These are phyloP conservation scores for Colletotrichum orbiculare DNA, from an alignment of 2,329 filamentous ascomycete species.

Conservation along the genomic window DNA sequence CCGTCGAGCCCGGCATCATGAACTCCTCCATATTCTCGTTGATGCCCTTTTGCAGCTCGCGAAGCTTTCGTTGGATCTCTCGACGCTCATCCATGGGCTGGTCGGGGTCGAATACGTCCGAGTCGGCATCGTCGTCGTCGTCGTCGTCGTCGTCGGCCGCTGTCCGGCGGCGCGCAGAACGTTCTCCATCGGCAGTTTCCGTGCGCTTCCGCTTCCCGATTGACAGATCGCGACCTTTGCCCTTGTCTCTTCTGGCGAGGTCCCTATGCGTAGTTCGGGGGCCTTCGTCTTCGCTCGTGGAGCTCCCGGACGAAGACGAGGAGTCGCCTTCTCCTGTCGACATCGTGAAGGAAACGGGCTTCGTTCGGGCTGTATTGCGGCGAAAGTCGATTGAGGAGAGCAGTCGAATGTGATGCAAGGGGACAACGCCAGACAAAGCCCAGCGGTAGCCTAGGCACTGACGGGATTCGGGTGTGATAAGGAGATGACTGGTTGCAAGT, in stretches of 20 bases:
- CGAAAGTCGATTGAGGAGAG: too few relatives aligned
- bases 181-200: constrained; percentile 24
- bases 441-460: too few relatives aligned
- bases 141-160: constrained; percentile 16
- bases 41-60: constrained; percentile 70
- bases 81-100: constrained; percentile 82
- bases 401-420: too few relatives aligned
- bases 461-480: background rate
- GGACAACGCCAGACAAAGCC: too few relatives aligned
- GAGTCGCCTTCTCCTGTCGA: constrained; percentile 29
- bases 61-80: constrained; percentile 74
- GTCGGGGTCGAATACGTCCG: constrained; percentile 80
- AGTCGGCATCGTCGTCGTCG: constrained; percentile 32
- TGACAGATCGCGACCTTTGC: constrained; percentile 37
- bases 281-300: constrained; percentile 30
- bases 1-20: constrained; percentile 71
- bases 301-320: constrained; percentile 39
- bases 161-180: constrained; percentile 35
- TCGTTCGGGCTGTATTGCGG: too few relatives aligned
- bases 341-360: constrained; percentile 15
- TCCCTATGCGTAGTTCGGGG: constrained; percentile 21
- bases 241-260: constrained; percentile 46
- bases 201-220: constrained; percentile 36
- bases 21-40: constrained; percentile 80
- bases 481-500: background rate